These are phyloP conservation scores for Mucor circinelloides DNA, from an alignment of 371 early-diverging fungal genomes.

Conservation along the genomic window DNA sequence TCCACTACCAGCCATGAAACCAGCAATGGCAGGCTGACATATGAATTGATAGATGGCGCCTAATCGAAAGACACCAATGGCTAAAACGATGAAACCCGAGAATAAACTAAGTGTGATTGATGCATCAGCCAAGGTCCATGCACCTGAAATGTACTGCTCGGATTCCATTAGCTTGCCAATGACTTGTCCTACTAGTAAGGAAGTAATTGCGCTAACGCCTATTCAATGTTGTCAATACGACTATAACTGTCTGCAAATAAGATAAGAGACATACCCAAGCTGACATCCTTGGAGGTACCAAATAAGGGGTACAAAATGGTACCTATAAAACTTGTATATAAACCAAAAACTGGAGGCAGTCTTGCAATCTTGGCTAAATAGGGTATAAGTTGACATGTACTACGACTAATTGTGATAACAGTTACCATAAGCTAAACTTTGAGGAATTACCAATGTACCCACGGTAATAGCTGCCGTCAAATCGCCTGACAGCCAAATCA, in stretches of 20 bases:
- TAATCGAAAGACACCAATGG: slow-evolving; percentile 75
- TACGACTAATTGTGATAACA: background rate
- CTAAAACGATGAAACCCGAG: slow-evolving; percentile 64
- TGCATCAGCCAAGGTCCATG: slow-evolving; percentile 36
- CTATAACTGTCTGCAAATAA: background rate
- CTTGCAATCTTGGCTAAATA: slow-evolving; percentile 73
- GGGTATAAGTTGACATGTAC: background rate
- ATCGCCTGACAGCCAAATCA: slow-evolving; percentile 71
- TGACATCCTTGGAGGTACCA: slow-evolving; percentile 86
- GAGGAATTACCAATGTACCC: slow-evolving; percentile 79
- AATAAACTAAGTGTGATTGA: slow-evolving; percentile 62
- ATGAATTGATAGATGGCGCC: slow-evolving; percentile 87
- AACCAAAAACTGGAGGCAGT: slow-evolving; percentile 83
- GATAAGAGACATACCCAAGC: slow-evolving; percentile 63
- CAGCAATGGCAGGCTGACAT: slow-evolving; percentile 71
- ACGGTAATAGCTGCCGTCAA: slow-evolving; percentile 74
- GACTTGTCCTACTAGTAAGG: slow-evolving; percentile 71
- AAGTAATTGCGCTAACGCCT: slow-evolving; percentile 83
- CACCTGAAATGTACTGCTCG: slow-evolving; percentile 38
- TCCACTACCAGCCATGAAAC: slow-evolving; percentile 79
- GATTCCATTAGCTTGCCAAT: slow-evolving; percentile 48
- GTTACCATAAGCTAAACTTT: slow-evolving; percentile 77
- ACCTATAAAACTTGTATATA: slow-evolving; percentile 86
- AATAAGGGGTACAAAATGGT: slow-evolving; percentile 75
- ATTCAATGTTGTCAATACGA: background rate